Evolutionary conservation across 179 eudicot species (phyloP), one percentile per base, ranked within the genome.

Genomic region (Amaranthus tricolor): DNA sequence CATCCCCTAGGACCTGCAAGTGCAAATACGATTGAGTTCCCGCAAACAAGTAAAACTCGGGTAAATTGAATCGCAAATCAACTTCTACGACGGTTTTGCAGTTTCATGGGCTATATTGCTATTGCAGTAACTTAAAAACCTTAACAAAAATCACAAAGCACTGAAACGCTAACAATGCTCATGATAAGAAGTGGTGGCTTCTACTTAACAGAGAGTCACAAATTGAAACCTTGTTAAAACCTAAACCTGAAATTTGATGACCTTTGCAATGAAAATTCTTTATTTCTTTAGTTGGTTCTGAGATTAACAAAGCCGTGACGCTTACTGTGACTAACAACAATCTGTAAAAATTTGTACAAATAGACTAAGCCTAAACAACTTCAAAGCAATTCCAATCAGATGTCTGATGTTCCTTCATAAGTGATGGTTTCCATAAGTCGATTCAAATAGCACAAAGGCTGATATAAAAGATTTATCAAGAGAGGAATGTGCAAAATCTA

Each of bases 1-100:
- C 97, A 71, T 94, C 98, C 21, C 96, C 88, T 31, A 92, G 89
- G 74, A 92, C 82, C 97, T 94, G 87, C 56, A 76, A 57, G 53
- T 55, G 67, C 45, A 45, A 53, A 7, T 24, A 70, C 53, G 21
- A 71, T 57, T 48, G 31, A 68, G 75, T 43, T 43, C 31, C 6
- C 5, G 31, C 40, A 45, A 17, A 62, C 7, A 48, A 9, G 73
- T 68, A 12, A 55, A 14, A 7, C 5, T 19, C 24, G 5, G 6
- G 31, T 24, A 67, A 67, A n/a, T 16, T 6, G 6, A 24, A n/a
- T 16, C 9, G 19, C 53, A 48, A 66, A n/a, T 57, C 40, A 31
- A 2, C 40, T 31, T 24, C 40, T 31, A 31, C 40, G 40, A 31
- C 40, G 40, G 3, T 31, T 31, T 31, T 31, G 40, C 40, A 31